A percentile compares a stretch with the other conserved stretches of the same genome.
phyloP scores from a whole-genome alignment of 306 rosid genomes.

The Vigna angularis region DNA sequence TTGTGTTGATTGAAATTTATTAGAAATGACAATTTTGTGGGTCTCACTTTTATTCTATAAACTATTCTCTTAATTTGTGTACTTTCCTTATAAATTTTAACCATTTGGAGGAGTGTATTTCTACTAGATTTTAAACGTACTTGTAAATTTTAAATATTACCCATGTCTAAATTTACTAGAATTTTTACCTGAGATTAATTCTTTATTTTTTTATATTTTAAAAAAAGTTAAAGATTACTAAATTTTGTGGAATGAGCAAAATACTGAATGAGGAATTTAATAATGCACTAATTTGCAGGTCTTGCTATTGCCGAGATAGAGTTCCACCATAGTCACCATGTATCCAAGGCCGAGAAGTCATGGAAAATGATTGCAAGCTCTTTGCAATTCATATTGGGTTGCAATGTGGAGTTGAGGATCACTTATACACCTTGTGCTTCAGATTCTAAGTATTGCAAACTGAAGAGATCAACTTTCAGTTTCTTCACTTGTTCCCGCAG shows the following conservation, averaged over 20 bases:
- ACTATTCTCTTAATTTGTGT: no score
- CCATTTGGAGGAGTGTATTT: no score
- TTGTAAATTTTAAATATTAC: no score
- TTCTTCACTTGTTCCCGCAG: slow-evolving; percentile 72
- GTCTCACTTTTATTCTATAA: no score
- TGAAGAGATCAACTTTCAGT: slow-evolving; percentile 61
- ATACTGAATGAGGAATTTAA: slow-evolving; percentile 5
- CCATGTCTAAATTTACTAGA: no score
- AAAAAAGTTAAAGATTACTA: no score
- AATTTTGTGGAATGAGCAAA: no score
- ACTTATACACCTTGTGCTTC: slow-evolving; percentile 53
- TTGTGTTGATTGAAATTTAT: background rate
- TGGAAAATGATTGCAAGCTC: slow-evolving; percentile 80
- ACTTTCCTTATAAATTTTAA: no score
- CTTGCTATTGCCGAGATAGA: slow-evolving; percentile 76
- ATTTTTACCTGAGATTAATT: no score
- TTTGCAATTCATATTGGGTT: slow-evolving; percentile 65
- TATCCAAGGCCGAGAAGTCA: slow-evolving; percentile 76
- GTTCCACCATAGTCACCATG: slow-evolving; percentile 62
- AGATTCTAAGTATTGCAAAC: slow-evolving; percentile 54
- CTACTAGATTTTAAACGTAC: no score
- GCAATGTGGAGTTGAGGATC: slow-evolving; percentile 81
- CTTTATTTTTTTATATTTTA: no score
- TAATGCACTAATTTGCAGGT: slow-evolving; percentile 56
- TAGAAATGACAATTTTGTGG: background rate